phyloP scores from a whole-genome alignment of 352 stramenopile species.

The Globisporangium yorkense region DNA sequence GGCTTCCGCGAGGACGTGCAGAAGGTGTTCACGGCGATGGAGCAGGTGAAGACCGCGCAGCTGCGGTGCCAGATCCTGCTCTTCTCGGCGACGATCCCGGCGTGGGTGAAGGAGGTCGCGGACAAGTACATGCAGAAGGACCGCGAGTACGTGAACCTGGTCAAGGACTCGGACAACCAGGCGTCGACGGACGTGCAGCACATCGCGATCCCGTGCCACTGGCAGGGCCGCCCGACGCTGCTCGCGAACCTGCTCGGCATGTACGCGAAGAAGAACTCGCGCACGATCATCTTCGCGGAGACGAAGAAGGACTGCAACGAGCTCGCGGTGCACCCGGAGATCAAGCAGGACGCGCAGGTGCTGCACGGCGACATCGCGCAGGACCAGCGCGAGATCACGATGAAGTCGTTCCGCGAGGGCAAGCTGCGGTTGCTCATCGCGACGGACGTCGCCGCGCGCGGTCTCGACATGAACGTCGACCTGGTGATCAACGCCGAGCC shows the following conservation, averaged over 20 bases:
- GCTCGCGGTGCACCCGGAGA: constrained; percentile 83
- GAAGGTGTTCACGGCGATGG: constrained; percentile 88
- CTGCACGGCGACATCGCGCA: constrained; percentile 97
- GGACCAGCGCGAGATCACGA: constrained; percentile 96
- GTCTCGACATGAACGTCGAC: constrained; percentile 97
- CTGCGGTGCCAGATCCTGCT: constrained; percentile 80
- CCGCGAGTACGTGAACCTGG: constrained; percentile 88
- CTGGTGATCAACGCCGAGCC: constrained; percentile 97
- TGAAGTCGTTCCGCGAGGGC: constrained; percentile 95
- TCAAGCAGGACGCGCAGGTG: constrained; percentile 83
- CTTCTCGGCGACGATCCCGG: constrained; percentile 93
- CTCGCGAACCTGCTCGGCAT: constrained; percentile 73
- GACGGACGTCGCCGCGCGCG: constrained; percentile 95
- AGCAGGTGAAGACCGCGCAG: constrained; percentile 55
- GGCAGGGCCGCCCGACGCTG: constrained; percentile 76
- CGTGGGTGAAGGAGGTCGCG: constrained; percentile 89
- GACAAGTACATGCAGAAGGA: constrained; percentile 89
- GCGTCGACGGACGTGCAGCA: constrained; percentile 90
- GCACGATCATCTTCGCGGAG: constrained; percentile 93
- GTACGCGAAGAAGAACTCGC: constrained; percentile 83
- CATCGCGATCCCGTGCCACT: constrained; percentile 91
- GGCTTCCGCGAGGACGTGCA: constrained; percentile 94
- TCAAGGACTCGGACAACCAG: constrained; percentile 87
- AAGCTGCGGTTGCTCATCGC: constrained; percentile 94
- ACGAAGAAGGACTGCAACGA: constrained; percentile 96